A percentile compares a stretch with the other conserved stretches of the same genome.
These are phyloP conservation scores for Colletotrichum abscissum DNA, from an alignment of 2,329 filamentous ascomycete genomes.

Conservation along the genomic window DNA sequence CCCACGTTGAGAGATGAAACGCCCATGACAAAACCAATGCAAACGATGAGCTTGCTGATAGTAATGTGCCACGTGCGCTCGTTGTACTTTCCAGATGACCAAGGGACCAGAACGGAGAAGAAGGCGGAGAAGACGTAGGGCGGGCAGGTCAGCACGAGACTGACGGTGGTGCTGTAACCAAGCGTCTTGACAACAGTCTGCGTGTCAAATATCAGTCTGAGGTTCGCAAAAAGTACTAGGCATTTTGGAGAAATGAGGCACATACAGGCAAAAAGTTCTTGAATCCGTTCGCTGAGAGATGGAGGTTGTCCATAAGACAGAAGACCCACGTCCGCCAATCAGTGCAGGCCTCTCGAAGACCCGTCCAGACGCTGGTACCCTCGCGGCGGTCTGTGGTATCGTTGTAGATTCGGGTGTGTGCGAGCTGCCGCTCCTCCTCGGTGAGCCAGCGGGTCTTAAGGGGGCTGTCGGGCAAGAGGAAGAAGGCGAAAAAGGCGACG, in stretches of 20 bases:
- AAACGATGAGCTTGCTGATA: slow-evolving; percentile 52
- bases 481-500: slow-evolving; percentile 47
- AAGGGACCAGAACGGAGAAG: slow-evolving; percentile 50
- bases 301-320: slow-evolving; percentile 62
- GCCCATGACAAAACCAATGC: slow-evolving; percentile 42
- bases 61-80: slow-evolving; percentile 62
- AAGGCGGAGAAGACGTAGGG: slow-evolving; percentile 55
- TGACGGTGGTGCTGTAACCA: slow-evolving; percentile 55
- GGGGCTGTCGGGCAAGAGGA: slow-evolving; percentile 53
- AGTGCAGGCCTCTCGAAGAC: slow-evolving; percentile 54
- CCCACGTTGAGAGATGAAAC: slow-evolving; percentile 40
- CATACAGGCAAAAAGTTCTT: slow-evolving; percentile 46
- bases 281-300: slow-evolving; percentile 60
- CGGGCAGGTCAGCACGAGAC: slow-evolving; percentile 59
- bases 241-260: not conserved
- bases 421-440: slow-evolving; percentile 53
- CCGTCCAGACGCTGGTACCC: slow-evolving; percentile 52
- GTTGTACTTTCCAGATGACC: slow-evolving; percentile 57
- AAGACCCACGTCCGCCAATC: slow-evolving; percentile 63
- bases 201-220: not conserved
- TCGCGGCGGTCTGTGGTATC: slow-evolving; percentile 48
- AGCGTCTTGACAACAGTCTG: slow-evolving; percentile 53
- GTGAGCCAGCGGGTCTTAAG: slow-evolving; percentile 51
- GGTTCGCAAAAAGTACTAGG: no score
- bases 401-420: slow-evolving; percentile 46